Conservation (phyloP, 805 yeast genomes). For the Schwanniomyces polymorphus region DNA sequence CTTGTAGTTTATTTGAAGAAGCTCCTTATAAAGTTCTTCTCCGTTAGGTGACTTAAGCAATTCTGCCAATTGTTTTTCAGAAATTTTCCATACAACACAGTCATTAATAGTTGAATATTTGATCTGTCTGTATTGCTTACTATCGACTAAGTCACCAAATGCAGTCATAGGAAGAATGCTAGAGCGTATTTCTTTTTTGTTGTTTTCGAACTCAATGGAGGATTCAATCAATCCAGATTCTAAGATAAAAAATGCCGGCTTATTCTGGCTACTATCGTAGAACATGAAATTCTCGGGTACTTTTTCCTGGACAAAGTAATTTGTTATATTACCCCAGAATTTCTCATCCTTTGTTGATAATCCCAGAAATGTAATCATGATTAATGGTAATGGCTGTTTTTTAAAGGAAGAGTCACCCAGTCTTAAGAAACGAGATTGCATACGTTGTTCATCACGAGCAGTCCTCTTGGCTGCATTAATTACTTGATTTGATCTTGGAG, state of each 20-base stretch:
- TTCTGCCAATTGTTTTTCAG: slow-evolving; percentile 42
- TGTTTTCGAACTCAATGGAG: slow-evolving; percentile 37
- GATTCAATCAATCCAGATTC: slow-evolving; percentile 47
- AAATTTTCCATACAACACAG: slow-evolving; percentile 68
- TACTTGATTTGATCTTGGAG: slow-evolving; percentile 56
- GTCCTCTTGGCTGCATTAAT: slow-evolving; percentile 52
- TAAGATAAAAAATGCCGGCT: slow-evolving; percentile 57
- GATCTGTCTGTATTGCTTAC: slow-evolving; percentile 41
- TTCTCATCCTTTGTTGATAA: slow-evolving; percentile 45
- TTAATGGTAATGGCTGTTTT: slow-evolving; percentile 61
- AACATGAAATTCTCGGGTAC: slow-evolving; percentile 46
- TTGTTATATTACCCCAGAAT: slow-evolving; percentile 67
- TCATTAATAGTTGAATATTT: slow-evolving; percentile 58
- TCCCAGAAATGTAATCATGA: slow-evolving; percentile 66
- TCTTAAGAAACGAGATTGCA: slow-evolving; percentile 50
- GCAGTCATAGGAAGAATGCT: slow-evolving; percentile 70
- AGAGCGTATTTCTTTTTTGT: slow-evolving; percentile 33
- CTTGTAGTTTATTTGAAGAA: slow-evolving; percentile 59
- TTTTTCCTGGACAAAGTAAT: slow-evolving; percentile 49
- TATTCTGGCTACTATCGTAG: slow-evolving; percentile 45
- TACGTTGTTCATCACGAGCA: slow-evolving; percentile 39
- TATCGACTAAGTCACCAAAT: slow-evolving; percentile 58
- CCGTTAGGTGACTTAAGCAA: slow-evolving; percentile 48
- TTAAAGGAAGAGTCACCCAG: slow-evolving; percentile 33
- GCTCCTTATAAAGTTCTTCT: slow-evolving; percentile 58